Evolutionary conservation across 2,329 filamentous ascomycete species (phyloP), one percentile per base, ranked within the genome.

Genomic region (Triangularia verruculosa): DNA sequence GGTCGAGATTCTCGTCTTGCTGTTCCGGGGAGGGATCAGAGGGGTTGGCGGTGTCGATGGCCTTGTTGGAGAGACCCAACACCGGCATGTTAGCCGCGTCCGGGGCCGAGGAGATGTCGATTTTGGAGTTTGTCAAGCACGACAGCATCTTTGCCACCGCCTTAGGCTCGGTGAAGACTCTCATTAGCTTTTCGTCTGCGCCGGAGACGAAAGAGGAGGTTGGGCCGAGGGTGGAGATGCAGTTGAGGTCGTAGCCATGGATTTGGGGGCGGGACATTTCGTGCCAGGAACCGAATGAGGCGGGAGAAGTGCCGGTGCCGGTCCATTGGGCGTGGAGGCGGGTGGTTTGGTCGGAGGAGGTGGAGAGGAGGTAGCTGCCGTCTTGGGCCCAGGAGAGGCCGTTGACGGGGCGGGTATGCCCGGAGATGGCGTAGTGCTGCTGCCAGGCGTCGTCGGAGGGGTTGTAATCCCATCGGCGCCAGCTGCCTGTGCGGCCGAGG

Each of bases 171-270:
- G 90, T 89, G 76, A 99, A 99, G 1, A 99, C 94, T 24, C 95
- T 89, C 75, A 99, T 86, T n/a, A 99, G 86, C 78, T 99, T 99
- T 80, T 99, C 95, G 69, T 99, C 95, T 2, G 95, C 95, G 6
- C 95, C 95, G 2, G 93, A 96, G 22, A 98, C 89, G 73, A 99
- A 99, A 69, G 89, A 89, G 69, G 89, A 89, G 7, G 89, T 89
- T 7, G 67, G 77, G 7, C 86, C 88, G 4, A 97, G 81, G 0
- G 88, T 85, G 72, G 93, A 90, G 67, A 98, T 88, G 75, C 95
- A 98, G 79, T 98, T 99, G 61, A 99, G 83, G 75, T 99, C 94
- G 75, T 99, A 99, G 39, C 95, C 95, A 74, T 99, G 95, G 68
- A 99, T 99, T 75, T 99, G 95, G 3, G 95, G 95, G 57, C 95